A percentile compares a stretch with the other conserved stretches of the same genome.
phyloP scores from a whole-genome alignment of 305 asterid species.

The Nicotiana rustica region DNA sequence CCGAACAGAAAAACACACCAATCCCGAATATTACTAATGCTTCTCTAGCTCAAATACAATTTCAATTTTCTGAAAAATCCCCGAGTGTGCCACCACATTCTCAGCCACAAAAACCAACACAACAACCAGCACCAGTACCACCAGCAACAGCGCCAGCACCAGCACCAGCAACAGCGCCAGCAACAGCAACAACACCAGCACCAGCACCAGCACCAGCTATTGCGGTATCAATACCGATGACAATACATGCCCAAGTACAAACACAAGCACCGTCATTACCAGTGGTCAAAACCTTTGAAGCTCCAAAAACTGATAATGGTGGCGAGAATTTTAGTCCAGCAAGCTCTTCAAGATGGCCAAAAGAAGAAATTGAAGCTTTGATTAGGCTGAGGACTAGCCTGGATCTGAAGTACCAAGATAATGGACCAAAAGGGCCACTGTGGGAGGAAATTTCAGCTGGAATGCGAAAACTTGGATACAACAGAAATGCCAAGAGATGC shows the following conservation, averaged over 20 bases:
- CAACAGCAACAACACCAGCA: background rate
- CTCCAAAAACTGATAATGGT: conserved; percentile 22
- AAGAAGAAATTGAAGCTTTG: conserved; percentile 73
- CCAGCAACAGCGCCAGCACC: background rate
- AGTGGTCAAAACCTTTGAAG: conserved; percentile 13
- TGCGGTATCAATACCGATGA: background rate
- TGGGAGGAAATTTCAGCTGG: conserved; percentile 85
- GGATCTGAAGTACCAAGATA: conserved; percentile 40
- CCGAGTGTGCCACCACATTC: background rate
- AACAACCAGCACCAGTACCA: background rate
- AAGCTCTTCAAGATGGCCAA: conserved; percentile 67
- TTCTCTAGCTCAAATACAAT: conserved; percentile 33
- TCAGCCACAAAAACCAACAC: background rate
- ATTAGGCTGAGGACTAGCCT: conserved; percentile 67
- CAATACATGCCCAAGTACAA: conserved; percentile 37
- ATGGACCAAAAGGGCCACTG: conserved; percentile 57
- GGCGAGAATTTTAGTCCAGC: conserved; percentile 36
- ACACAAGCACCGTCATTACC: conserved; percentile 24
- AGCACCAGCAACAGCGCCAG: background rate
- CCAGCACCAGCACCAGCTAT: background rate
- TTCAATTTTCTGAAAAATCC: background rate
- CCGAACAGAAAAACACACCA: conserved; percentile 56
- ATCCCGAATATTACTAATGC: conserved; percentile 44
- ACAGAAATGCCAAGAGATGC: conserved; percentile 76
- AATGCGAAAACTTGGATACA: conserved; percentile 75